These are phyloP conservation scores for Exidia glandulosa DNA, from an alignment of 768 basidiomycete species.

Conservation along the genomic window DNA sequence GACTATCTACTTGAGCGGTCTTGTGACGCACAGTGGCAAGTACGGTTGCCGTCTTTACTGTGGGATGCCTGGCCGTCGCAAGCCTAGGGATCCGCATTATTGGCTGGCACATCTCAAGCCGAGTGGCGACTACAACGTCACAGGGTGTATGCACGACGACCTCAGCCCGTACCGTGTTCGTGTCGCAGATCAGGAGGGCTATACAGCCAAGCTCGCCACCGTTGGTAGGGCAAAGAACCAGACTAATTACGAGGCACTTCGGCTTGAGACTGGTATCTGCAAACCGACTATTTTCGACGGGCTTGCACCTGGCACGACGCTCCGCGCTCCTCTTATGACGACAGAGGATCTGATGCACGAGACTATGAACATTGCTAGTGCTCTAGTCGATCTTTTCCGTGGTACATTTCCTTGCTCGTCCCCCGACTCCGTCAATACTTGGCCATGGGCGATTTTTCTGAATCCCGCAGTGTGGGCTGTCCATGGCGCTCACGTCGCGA, in stretches of 20 bases:
- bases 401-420: conserved; percentile 15
- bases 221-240: not conserved
- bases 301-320: conserved; percentile 8
- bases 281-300: conserved; percentile 28
- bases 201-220: not conserved
- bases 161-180: not conserved
- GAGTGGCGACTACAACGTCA: conserved; percentile 6
- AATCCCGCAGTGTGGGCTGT: conserved; percentile 20
- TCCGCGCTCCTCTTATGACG: not conserved
- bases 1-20: conserved; percentile 20
- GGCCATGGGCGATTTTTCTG: conserved; percentile 23
- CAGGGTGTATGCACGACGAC: conserved; percentile 17
- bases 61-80: conserved; percentile 18
- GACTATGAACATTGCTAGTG: conserved; percentile 26
- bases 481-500: conserved; percentile 26
- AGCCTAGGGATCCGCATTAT: conserved; percentile 19
- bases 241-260: conserved; percentile 6
- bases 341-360: conserved; percentile 29
- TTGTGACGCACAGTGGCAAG: conserved; percentile 22
- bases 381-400: conserved; percentile 22
- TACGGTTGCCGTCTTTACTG: conserved; percentile 27
- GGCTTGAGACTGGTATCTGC: conserved; percentile 22
- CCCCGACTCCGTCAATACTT: conserved; percentile 14
- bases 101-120: conserved; percentile 24
- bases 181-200: not conserved